Base-by-base conservation (phyloP, 192 early-diverging fungal genomes). In the Physocladia obscura region DNA sequence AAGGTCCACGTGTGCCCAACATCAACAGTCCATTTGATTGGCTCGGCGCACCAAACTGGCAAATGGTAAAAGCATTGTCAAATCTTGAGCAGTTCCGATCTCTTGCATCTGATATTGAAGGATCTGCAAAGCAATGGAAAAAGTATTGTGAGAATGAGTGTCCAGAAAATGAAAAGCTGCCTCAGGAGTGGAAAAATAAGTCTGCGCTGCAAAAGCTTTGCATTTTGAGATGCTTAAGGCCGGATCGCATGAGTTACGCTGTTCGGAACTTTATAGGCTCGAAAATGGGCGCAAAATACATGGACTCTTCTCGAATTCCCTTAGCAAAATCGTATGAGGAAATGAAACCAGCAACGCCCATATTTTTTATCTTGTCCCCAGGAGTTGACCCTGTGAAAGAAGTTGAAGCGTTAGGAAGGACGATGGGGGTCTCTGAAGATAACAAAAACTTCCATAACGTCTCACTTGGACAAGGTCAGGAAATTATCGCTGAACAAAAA, bases 181-280 rank as follows among this genome's bases (percentile, higher is more conserved):
- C 87, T 2, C 87, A 84, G 60, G 87, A 88, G 68, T 88, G 87
- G 87, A 88, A 88, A 74, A 88, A 88, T 71, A 88, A 88, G 76
- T 81, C 62, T 6, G 72, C 87, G 4, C 56, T 88, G 29, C 81
- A 87, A 70, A 88, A 88, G 56, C 73, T 88, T 32, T 88, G 87
- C 65, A 87, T 88, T 62, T 73, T 88, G 49, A 70, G 87, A 44
- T 84, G 82, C 55, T 57, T 88, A 21, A 72, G 87, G 48, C 87
- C 87, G 8, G 87, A 88, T 62, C 79, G 87, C 30, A 88, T 88
- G 87, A 84, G 84, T 21, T 87, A 88, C 58, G 85, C 85, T 4
- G 78, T 88, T 3, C 49, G 81, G 2, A 84, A 82, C 68, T 88
- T 87, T 70, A 80, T 88, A 35, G 63, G 73, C 8, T 24, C 57